Evolutionary conservation across 164 flowering plant species (phyloP), one percentile per base, ranked within the genome.

Genomic region (Akebia trifoliata): DNA sequence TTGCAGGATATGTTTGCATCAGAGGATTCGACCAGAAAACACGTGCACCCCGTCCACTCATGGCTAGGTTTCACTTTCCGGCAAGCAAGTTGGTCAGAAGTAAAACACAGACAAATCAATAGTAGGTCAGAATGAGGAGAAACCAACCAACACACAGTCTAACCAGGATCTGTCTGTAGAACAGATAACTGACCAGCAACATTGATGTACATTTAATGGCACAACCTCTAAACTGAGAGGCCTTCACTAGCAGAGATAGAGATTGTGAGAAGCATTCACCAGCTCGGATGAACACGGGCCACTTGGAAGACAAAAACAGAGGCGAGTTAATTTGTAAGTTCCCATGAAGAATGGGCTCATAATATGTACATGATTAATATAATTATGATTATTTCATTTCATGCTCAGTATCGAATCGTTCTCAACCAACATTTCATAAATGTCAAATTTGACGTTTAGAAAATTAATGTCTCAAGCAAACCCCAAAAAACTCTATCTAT

Each of bases 1-100:
- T 63, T 76, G 76, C 89, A 92, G 98, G 98, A 43, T 92, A 72
- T 74, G 93, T 92, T 28, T 92, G 98, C 60, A 93, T 85, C 5
- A 81, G 98, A 59, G 98, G 97, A 54, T 92, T 89, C 54, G 95
- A 92, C 53, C 90, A 62, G 58, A 75, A 70, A 74, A 65, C 66
- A 12, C 67, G 95, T 38, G 86, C 88, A 49, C 98, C 98, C 0
- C 73, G 85, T 6, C 95, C 94, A 45, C 79, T 92, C 1, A 56
- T 54, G 43, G 80, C 80, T 32, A 83, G 96, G 56, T 61, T 88
- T 59, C 98, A 91, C 63, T 70, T 72, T 40, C 72, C 86, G 43
- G 87, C 86, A 65, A 90, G 93, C 60, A 85, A 63, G 74, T 34
- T 76, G 60, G 65, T 58, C 20, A 78, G 71, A 60, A 44, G 38